Percentiles rank a stretch among this genome's conserved stretches.
These are phyloP conservation scores for Hericium coralloides DNA, from an alignment of 768 basidiomycete species.

Conservation along the genomic window DNA sequence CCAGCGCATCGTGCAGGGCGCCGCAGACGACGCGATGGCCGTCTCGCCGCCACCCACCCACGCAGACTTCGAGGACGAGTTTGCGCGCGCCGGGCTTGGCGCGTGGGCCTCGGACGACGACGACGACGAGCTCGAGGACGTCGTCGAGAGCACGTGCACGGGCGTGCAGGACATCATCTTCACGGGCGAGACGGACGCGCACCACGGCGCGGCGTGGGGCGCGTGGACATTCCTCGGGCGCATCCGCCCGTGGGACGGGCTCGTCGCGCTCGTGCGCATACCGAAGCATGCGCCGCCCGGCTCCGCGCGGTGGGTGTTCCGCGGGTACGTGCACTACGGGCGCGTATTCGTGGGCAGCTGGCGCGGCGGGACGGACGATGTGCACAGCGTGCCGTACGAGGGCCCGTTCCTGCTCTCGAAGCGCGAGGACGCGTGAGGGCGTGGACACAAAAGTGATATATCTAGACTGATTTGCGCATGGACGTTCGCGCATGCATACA, in stretches of 20 bases:
- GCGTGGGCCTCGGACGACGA: slow-evolving; percentile 14
- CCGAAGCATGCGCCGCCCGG: slow-evolving; percentile 14
- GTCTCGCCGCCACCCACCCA: not conserved
- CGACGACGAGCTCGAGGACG: slow-evolving; percentile 19
- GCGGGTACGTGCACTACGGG: slow-evolving; percentile 61
- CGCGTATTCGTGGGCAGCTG: slow-evolving; percentile 66
- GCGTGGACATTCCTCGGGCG: slow-evolving; percentile 27
- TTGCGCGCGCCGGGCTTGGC: slow-evolving; percentile 14
- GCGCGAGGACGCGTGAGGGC: slow-evolving; percentile 14
- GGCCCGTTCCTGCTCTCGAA: slow-evolving; percentile 55
- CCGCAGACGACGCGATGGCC: not conserved
- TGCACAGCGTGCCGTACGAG: slow-evolving; percentile 46
- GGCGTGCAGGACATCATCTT: slow-evolving; percentile 56
- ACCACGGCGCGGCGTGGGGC: slow-evolving; percentile 29
- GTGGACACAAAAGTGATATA: not conserved
- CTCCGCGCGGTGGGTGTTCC: slow-evolving; percentile 38
- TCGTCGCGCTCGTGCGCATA: slow-evolving; percentile 26
- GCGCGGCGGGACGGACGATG: slow-evolving; percentile 40
- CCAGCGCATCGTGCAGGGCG: slow-evolving; percentile 7
- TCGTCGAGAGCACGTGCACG: slow-evolving; percentile 27
- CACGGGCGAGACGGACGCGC: slow-evolving; percentile 48
- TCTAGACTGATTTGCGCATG: not conserved
- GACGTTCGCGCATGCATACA: no score
- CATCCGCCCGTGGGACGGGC: slow-evolving; percentile 29
- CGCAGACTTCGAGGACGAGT: slow-evolving; percentile 15